A percentile compares a stretch with the other conserved stretches of the same genome.
Conservation (phyloP, 2,329 filamentous ascomycete genomes). For the Colletotrichum cordylinicola region DNA sequence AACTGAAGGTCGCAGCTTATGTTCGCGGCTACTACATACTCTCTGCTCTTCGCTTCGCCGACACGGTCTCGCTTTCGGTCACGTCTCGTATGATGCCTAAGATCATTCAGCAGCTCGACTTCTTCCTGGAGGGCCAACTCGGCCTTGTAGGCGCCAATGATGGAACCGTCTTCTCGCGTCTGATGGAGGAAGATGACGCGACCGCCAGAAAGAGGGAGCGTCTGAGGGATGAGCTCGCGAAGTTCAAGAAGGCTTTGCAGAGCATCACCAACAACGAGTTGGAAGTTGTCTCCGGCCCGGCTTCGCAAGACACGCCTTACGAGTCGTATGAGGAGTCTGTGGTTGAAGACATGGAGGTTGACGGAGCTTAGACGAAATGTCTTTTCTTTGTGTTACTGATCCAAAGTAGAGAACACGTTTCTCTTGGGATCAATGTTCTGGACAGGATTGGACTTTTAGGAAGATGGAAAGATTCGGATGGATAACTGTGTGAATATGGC, state of each 20-base stretch:
- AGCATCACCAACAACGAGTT: conserved; percentile 54
- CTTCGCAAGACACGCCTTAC: not conserved
- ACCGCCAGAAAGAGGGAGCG: conserved; percentile 46
- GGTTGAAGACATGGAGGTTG: conserved; percentile 9
- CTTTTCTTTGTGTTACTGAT: not conserved
- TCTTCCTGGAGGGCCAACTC: conserved; percentile 49
- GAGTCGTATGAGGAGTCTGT: conserved; percentile 4
- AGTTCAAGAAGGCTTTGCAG: conserved; percentile 50
- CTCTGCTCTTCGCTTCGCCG: conserved; percentile 68
- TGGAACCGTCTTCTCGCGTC: conserved; percentile 38
- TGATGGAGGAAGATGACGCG: conserved; percentile 55
- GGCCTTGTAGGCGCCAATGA: conserved; percentile 40
- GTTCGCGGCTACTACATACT: conserved; percentile 74
- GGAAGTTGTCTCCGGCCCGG: conserved; percentile 28
- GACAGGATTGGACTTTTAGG: not conserved
- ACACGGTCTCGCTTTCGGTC: conserved; percentile 55
- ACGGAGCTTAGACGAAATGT: not conserved
- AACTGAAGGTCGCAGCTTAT: conserved; percentile 67
- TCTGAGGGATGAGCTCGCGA: conserved; percentile 49
- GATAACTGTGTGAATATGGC: not conserved
- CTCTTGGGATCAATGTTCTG: not conserved
- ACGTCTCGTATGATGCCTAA: conserved; percentile 54
- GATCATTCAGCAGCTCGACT: conserved; percentile 44
- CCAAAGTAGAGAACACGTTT: not conserved
- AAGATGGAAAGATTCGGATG: not conserved